Conservation (phyloP, 345 rosid genomes). For the Brassica incana region DNA sequence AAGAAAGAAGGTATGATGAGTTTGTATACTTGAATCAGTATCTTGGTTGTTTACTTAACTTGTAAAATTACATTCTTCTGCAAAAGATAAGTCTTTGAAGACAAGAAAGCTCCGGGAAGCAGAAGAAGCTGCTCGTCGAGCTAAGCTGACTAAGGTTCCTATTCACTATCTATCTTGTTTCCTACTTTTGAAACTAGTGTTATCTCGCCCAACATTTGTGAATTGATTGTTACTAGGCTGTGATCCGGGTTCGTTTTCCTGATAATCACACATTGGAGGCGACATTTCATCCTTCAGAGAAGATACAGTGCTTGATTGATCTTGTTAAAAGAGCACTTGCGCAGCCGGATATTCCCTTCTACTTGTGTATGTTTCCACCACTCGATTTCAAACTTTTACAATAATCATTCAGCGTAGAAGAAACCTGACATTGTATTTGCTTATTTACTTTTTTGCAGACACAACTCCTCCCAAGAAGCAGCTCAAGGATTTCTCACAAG, state of each 20-base stretch:
- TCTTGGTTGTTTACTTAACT: neutral
- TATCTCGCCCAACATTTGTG: constrained; percentile 8
- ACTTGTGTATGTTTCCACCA: constrained; percentile 58
- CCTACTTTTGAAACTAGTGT: neutral
- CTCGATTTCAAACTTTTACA: neutral
- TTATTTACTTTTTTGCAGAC: constrained; percentile 48
- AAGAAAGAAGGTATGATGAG: constrained; percentile 62
- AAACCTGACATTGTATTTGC: neutral
- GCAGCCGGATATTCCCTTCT: constrained; percentile 65
- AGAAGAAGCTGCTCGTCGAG: constrained; percentile 78
- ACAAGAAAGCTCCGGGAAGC: constrained; percentile 83
- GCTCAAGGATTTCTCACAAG: constrained; percentile 71
- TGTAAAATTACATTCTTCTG: constrained; percentile 3
- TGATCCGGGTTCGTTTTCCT: constrained; percentile 83
- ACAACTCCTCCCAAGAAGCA: constrained; percentile 91
- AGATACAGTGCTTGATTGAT: constrained; percentile 70
- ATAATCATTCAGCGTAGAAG: neutral
- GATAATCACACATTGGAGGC: constrained; percentile 80
- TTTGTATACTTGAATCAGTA: neutral
- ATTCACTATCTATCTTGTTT: neutral
- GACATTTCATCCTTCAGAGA: constrained; percentile 81
- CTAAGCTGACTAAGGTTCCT: constrained; percentile 71
- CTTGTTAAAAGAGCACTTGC: constrained; percentile 64
- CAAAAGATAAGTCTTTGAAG: constrained; percentile 70
- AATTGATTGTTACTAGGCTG: constrained; percentile 46